Evolutionary conservation across 768 basidiomycete species (phyloP).

Genomic region (Tephrocybe sp.): DNA sequence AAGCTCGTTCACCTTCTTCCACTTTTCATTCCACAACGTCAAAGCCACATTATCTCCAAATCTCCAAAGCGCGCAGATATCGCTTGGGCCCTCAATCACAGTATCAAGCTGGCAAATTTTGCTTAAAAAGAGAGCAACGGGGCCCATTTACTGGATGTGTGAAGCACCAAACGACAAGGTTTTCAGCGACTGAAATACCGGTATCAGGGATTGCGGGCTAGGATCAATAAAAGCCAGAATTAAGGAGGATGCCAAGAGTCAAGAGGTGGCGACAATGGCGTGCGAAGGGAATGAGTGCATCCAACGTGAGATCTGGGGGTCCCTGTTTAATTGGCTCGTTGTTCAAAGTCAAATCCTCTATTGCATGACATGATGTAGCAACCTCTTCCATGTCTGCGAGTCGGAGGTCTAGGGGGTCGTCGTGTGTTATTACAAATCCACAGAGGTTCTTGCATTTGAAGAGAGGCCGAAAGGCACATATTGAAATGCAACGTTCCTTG

Average conservation of each 20-base stretch:
- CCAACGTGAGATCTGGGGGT: conserved; percentile 31
- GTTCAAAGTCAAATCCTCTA: conserved; percentile 44
- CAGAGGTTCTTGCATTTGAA: conserved; percentile 30
- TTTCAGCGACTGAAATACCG: conserved; percentile 29
- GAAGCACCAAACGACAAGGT: conserved; percentile 51
- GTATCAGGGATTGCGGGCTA: conserved; percentile 12
- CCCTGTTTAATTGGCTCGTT: conserved; percentile 36
- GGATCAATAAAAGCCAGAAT: conserved; percentile 24
- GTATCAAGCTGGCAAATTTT: conserved; percentile 45
- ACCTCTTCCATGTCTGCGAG: conserved; percentile 42
- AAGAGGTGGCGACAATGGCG: conserved; percentile 34
- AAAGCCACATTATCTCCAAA: conserved; percentile 13
- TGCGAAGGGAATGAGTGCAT: conserved; percentile 39
- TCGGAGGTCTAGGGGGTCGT: conserved; percentile 33
- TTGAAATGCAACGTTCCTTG: conserved; percentile 24
- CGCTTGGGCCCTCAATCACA: conserved; percentile 47
- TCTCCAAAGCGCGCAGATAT: conserved; percentile 13
- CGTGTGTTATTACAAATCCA: conserved; percentile 35
- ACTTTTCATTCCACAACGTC: conserved; percentile 24
- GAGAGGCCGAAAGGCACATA: conserved; percentile 33
- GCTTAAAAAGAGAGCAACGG: conserved; percentile 52
- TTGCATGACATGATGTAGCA: conserved; percentile 40
- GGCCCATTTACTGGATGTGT: conserved; percentile 36
- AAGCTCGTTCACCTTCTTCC: conserved; percentile 39
- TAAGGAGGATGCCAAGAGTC: conserved; percentile 38